Base-by-base conservation (phyloP, 352 stramenopile species). In the Phytophthora ohioensis region DNA sequence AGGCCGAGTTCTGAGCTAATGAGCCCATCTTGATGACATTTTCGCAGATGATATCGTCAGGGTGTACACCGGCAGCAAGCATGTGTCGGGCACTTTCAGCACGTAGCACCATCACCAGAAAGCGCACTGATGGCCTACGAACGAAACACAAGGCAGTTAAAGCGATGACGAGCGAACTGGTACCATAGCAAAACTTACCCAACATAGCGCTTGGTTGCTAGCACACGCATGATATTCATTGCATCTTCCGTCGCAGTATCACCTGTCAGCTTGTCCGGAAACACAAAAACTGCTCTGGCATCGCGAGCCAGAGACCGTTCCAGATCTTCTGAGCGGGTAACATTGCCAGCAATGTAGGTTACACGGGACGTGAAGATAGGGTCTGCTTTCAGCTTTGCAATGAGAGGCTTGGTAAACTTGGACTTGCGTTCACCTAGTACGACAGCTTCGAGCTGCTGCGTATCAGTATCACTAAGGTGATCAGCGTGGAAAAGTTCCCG, bases 401-500 rank as follows among this genome's bases (percentile, higher is more conserved):
- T 75, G 0, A 96, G 72, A 2, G 79, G 80, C 27, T 91, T 91
- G 1, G 80, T 85, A 62, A 92, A 96, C 58, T 89, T 91, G 7
- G 84, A 84, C 51, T 84, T 88, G 13, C 76, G 72, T 2, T 93
- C 84, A 4, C 84, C 88, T 17, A 96, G 64, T 3, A 96, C 76
- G 31, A 96, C 85, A 7, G 85, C 84, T 59, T 92, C 76, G 17
- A 93, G 71, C 32, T 78, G 71, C 9, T 91, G 79, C 5, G 80
- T 71, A 48, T 87, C 73, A 3, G 58, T 56, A 21, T 81, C 75
- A 4, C 61, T 78, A 6, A 80, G 42, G 60, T 97, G 91, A 65
- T 97, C 91, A 55, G 88, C 85, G 49, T 97, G 91, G 30, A 97
- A 95, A n/a, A 97, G 79, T 61, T 97, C 91, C 27, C 85, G 79